Base-by-base conservation (phyloP, 2,329 filamentous ascomycete species). In the Emydomyces testavorans region DNA sequence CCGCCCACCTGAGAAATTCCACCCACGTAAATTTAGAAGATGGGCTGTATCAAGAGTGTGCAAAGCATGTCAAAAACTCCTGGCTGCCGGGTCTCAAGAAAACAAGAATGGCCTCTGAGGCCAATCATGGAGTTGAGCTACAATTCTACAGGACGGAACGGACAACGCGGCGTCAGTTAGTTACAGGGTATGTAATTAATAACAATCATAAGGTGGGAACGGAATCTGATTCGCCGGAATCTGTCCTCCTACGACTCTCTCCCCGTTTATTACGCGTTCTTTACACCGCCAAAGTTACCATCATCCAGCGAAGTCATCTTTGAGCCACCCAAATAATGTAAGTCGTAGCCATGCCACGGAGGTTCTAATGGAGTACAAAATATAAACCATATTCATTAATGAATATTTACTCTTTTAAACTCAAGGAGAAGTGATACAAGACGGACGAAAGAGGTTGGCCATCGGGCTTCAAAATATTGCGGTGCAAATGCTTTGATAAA, bases 221-320 rank as follows among this genome's bases (percentile, higher is more conserved):
- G 39, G 32, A 20, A 23, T 16, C 18, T 49, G 50, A 51, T 51
- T 51, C 49, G 49, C 49, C 49, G 49, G 49, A 48, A 46, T 34
- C 35, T 26, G 16, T n/a, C 31, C 46, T 45, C 48, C 40, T 24
- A 32, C 24, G 38, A 42, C 35, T 42, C 23, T 4, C 21, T 20
- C 6, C 32, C 39, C n/a, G n/a, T 41, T 32, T n/a, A 16, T 32
- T 42, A 21, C 39, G 26, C 8, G 15, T 28, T 6, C 46, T 20
- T 11, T 48, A 48, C 46, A 48, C 36, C 29, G 21, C 46, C 11
- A 36, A 21, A 42, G 6, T 20, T 26, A 31, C 39, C 39, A 13
- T 21, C 39, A 32, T 20, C 38, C 38, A 31, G 15, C 20, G 8
- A 21, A 4, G 26, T 13, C 8, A 7, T 4, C 7, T 8, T 18